phyloP scores from a whole-genome alignment of 371 early-diverging fungal species.

The Batkoa obscura region DNA sequence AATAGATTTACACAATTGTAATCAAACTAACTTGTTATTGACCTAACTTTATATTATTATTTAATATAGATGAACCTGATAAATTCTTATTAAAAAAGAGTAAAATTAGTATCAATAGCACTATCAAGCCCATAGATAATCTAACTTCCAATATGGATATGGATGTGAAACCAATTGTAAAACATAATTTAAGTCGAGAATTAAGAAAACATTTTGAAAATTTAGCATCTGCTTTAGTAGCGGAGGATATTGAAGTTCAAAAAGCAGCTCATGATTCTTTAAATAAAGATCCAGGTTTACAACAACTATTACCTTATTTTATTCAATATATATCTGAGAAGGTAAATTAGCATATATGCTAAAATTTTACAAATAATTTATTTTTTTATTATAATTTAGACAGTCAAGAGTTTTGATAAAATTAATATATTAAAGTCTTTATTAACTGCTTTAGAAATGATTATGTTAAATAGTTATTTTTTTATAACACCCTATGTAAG shows the following conservation, averaged over 20 bases:
- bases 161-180: slow-evolving; percentile 64
- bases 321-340: slow-evolving; percentile 86
- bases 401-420: slow-evolving; percentile 57
- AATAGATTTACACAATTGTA: background rate
- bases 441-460: slow-evolving; percentile 60
- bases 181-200: slow-evolving; percentile 90
- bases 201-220: slow-evolving; percentile 93
- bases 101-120: background rate
- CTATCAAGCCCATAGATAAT: slow-evolving; percentile 9
- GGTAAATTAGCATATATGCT: slow-evolving; percentile 19
- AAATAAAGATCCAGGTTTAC: slow-evolving; percentile 84
- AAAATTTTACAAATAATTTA: no score
- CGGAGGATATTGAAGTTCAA: slow-evolving; percentile 43
- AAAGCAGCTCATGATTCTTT: slow-evolving; percentile 76
- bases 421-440: slow-evolving; percentile 46
- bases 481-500: slow-evolving; percentile 95
- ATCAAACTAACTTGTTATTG: no score
- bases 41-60: no score
- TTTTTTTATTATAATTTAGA: slow-evolving; percentile 14
- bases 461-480: slow-evolving; percentile 79
- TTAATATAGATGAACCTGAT: no score
- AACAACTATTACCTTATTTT: slow-evolving; percentile 96
- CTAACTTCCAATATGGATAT: no score
- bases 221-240: slow-evolving; percentile 66
- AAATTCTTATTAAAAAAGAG: slow-evolving; percentile 12